Conservation (phyloP, 1,139 yeast species). For the Diutina ranongensis region DNA sequence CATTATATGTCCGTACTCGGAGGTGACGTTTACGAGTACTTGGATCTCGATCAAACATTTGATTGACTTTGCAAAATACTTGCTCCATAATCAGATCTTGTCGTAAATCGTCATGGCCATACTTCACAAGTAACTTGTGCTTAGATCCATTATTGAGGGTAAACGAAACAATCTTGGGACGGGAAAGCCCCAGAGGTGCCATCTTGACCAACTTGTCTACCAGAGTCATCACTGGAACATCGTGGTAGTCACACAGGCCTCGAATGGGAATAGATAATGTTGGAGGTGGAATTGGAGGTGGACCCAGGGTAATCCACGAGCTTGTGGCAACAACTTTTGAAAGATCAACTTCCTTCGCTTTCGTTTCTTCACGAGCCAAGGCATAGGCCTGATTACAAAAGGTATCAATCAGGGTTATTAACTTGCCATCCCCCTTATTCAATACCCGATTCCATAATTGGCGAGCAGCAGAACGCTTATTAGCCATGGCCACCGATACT, state of each 20-base stretch:
- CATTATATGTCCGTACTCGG: constrained; percentile 73
- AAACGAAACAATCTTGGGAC: constrained; percentile 67
- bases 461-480: constrained; percentile 43
- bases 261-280: constrained; percentile 38
- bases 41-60: constrained; percentile 45
- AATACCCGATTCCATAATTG: constrained; percentile 23
- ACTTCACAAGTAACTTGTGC: constrained; percentile 59
- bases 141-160: constrained; percentile 42
- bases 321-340: constrained; percentile 29
- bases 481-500: constrained; percentile 14
- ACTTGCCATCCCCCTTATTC: background rate
- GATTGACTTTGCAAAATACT: constrained; percentile 79
- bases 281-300: constrained; percentile 61
- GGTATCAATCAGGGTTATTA: constrained; percentile 25
- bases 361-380: constrained; percentile 38
- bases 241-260: constrained; percentile 30
- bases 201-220: constrained; percentile 39
- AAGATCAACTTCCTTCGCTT: constrained; percentile 24
- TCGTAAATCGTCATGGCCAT: constrained; percentile 82
- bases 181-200: constrained; percentile 75
- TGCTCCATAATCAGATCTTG: constrained; percentile 98
- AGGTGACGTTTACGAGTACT: constrained; percentile 47
- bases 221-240: constrained; percentile 35
- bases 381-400: constrained; percentile 40
- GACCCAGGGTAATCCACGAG: constrained; percentile 39